Conservation (phyloP, 1,284 basidiomycete genomes). For the Butyriboletus appendiculatus region DNA sequence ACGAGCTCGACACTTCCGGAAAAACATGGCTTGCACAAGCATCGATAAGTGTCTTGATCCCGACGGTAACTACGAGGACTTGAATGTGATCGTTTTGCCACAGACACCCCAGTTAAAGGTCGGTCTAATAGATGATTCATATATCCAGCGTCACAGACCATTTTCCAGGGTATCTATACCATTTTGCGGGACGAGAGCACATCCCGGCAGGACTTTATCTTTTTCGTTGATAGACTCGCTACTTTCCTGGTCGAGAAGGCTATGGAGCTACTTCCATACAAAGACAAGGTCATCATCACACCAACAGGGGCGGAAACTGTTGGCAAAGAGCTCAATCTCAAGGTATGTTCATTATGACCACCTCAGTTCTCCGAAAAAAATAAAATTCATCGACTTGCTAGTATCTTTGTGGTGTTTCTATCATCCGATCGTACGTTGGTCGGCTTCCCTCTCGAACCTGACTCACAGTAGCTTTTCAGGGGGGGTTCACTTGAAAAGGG, state of each 20-base stretch:
- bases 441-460: background rate
- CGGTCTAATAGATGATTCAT: constrained; percentile 17
- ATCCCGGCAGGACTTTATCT: constrained; percentile 83
- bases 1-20: constrained; percentile 73
- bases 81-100: constrained; percentile 70
- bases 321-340: constrained; percentile 66
- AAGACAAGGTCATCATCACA: constrained; percentile 63
- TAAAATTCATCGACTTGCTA: constrained; percentile 12
- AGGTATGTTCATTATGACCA: constrained; percentile 37
- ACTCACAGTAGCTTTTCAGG: constrained; percentile 39
- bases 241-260: constrained; percentile 87
- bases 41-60: constrained; percentile 36
- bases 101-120: constrained; percentile 85
- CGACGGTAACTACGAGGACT: constrained; percentile 40
- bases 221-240: constrained; percentile 84
- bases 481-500: constrained; percentile 91
- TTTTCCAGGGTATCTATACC: constrained; percentile 81
- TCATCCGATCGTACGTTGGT: constrained; percentile 71
- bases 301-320: constrained; percentile 57
- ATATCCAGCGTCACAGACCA: constrained; percentile 44
- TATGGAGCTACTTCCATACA: constrained; percentile 78
- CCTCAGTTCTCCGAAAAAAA: background rate
- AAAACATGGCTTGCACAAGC: constrained; percentile 58
- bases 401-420: constrained; percentile 82
- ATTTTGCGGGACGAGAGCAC: constrained; percentile 76